These are phyloP conservation scores for Cyberlindnera veronae DNA, from an alignment of 805 yeast genomes.

Conservation along the genomic window DNA sequence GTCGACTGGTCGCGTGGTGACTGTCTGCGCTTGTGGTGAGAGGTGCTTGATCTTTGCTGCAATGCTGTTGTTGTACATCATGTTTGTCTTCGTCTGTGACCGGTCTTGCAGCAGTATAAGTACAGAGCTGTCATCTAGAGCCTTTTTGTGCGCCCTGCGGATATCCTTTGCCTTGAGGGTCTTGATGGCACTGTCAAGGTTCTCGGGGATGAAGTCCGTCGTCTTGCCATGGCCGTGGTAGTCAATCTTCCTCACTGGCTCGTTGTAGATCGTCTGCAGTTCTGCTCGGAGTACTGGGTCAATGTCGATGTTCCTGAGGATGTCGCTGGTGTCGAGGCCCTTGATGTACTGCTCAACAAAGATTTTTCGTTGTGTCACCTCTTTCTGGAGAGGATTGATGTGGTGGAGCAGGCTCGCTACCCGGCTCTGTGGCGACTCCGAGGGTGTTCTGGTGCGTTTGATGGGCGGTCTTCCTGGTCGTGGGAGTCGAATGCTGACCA, in stretches of 20 bases:
- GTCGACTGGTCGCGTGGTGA: conserved; percentile 10
- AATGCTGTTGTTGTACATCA: conserved; percentile 7
- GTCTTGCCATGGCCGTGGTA: conserved; percentile 2
- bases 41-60: conserved; percentile 7
- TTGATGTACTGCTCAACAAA: conserved; percentile 17
- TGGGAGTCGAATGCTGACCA: neutral
- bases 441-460: neutral
- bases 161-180: conserved; percentile 8
- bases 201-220: conserved; percentile 6
- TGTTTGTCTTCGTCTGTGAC: conserved; percentile 12
- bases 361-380: conserved; percentile 13
- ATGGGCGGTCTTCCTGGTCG: neutral
- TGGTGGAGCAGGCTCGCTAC: conserved; percentile 5
- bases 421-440: neutral
- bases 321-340: conserved; percentile 1
- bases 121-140: conserved; percentile 4
- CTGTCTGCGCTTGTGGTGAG: conserved; percentile 2
- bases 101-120: conserved; percentile 11
- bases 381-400: conserved; percentile 15
- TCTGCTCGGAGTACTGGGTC: conserved; percentile 15
- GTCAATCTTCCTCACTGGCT: conserved; percentile 6
- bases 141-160: conserved; percentile 4
- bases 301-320: conserved; percentile 7
- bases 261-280: conserved; percentile 8
- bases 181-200: conserved; percentile 6